Evolutionary conservation across 2,329 filamentous ascomycete genomes (phyloP).

Genomic region (Fonsecaea erecta): DNA sequence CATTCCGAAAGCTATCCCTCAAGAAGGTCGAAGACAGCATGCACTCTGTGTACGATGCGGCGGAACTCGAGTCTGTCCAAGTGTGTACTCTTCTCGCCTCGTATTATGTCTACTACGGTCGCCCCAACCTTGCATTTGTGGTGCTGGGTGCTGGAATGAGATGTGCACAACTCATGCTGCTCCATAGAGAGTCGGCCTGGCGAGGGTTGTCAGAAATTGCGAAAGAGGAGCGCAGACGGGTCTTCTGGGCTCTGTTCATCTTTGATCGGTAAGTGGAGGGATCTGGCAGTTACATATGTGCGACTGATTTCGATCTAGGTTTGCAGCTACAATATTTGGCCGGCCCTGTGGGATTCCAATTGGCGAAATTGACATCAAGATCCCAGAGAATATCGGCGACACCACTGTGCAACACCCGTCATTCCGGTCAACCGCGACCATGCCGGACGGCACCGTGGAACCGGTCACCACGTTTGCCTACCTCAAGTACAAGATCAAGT

Average conservation of each 20-base stretch:
- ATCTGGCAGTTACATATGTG: background rate
- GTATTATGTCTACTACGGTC: constrained; percentile 29
- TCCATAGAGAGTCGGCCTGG: constrained; percentile 30
- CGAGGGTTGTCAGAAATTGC: constrained; percentile 24
- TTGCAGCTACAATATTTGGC: constrained; percentile 30
- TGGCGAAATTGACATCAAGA: constrained; percentile 26
- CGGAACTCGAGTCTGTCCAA: constrained; percentile 38
- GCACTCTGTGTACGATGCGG: constrained; percentile 50
- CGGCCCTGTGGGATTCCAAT: constrained; percentile 23
- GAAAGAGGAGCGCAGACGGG: constrained; percentile 27
- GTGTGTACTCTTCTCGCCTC: constrained; percentile 25
- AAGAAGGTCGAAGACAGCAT: constrained; percentile 43
- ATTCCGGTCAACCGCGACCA: constrained; percentile 28
- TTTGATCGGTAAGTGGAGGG: constrained; percentile 23
- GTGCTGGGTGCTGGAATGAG: constrained; percentile 25
- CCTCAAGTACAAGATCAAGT: constrained; percentile 30
- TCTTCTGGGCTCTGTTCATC: constrained; percentile 30
- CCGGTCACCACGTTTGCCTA: constrained; percentile 32
- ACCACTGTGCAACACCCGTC: constrained; percentile 21
- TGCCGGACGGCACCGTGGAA: constrained; percentile 26
- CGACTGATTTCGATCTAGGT: constrained; percentile 6
- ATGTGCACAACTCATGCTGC: constrained; percentile 23
- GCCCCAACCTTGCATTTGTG: constrained; percentile 27
- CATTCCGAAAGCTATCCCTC: constrained; percentile 23
- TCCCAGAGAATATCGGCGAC: constrained; percentile 31